These are phyloP conservation scores for Porpolomopsis calyptriformis DNA, from an alignment of 768 basidiomycete species.

Conservation along the genomic window DNA sequence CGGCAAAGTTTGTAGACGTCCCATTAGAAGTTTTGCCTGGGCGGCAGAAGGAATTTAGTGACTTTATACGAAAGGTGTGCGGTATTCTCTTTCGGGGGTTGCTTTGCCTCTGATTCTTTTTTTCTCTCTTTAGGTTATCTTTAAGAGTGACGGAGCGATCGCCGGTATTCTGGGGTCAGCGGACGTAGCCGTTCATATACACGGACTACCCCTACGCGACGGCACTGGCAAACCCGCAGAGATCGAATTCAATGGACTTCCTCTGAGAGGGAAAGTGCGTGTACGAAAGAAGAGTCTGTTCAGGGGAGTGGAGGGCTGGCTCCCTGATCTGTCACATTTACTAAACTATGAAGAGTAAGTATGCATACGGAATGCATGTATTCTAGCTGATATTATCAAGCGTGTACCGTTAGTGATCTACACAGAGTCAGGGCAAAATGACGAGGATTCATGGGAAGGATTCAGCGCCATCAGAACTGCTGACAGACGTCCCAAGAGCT, in stretches of 20 bases:
- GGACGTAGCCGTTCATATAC: constrained; percentile 46
- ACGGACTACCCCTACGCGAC: constrained; percentile 47
- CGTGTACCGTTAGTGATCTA: too few species aligned
- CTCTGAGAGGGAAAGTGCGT: constrained; percentile 55
- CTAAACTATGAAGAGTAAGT: background rate
- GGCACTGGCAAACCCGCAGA: constrained; percentile 25
- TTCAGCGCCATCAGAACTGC: too few species aligned
- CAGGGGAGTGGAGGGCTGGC: background rate
- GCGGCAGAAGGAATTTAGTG: constrained; percentile 62
- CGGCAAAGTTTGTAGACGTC: constrained; percentile 59
- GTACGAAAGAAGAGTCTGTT: constrained; percentile 44
- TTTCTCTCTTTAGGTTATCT: constrained; percentile 46
- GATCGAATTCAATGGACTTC: constrained; percentile 52
- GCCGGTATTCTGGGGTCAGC: constrained; percentile 61
- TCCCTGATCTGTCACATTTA: background rate
- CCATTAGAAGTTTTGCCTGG: constrained; percentile 73
- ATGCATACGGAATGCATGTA: too few species aligned
- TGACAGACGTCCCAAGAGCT: too few species aligned
- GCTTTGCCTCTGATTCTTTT: background rate
- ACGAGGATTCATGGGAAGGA: too few species aligned
- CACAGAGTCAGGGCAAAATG: too few species aligned
- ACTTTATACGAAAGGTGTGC: constrained; percentile 65
- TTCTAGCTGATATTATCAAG: too few species aligned
- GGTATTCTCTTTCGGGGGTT: constrained; percentile 2
- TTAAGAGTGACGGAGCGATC: constrained; percentile 49